Base-by-base conservation (phyloP, 495 filamentous ascomycete genomes). In the Recurvomyces mirabilis region DNA sequence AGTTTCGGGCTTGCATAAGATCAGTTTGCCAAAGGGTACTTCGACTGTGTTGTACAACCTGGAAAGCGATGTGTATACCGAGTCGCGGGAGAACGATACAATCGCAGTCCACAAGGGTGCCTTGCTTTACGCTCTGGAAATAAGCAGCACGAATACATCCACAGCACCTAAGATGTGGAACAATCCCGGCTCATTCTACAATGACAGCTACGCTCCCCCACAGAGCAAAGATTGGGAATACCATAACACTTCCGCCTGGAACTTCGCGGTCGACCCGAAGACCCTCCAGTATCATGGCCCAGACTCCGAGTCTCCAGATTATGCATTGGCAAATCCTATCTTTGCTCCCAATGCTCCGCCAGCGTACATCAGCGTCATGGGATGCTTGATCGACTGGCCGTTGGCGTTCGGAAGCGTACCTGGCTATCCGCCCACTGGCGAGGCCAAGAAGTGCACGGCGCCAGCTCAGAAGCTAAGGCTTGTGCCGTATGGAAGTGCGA, bases 401-500 rank as follows among this genome's bases (percentile, higher is more conserved):
- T 14, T 74, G 15, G 57, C 61, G 20, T 55, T 58, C 9, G 66
- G 66, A 19, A 44, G 45, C 26, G 56, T 68, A 23, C 70, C 75
- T 6, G 65, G 69, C 5, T 65, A 60, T 19, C 63, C 70, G 20
- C 70, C 71, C 5, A 52, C 60, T 13, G 51, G 44, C 35, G 18
- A 45, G 12, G 34, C 63, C 40, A 53, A 64, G 49, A 53, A 60
- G 22, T 61, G 68, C 59, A 37, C 59, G 0, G 69, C 66, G 0
- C 58, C 60, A 22, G 47, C 61, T 29, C 65, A 65, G 21, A 57
- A 65, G 38, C 66, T 68, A 12, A 64, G 53, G 26, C 52, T 79
- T 21, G 64, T 70, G 43, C 76, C 76, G 20, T 76, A 75, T 57
- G 75, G 69, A 4, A 66, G 64, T 49, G 68, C 71, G 36, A 77